These are phyloP conservation scores for Parastagonospora avenae DNA, from an alignment of 2,329 filamentous ascomycete species.

Conservation along the genomic window DNA sequence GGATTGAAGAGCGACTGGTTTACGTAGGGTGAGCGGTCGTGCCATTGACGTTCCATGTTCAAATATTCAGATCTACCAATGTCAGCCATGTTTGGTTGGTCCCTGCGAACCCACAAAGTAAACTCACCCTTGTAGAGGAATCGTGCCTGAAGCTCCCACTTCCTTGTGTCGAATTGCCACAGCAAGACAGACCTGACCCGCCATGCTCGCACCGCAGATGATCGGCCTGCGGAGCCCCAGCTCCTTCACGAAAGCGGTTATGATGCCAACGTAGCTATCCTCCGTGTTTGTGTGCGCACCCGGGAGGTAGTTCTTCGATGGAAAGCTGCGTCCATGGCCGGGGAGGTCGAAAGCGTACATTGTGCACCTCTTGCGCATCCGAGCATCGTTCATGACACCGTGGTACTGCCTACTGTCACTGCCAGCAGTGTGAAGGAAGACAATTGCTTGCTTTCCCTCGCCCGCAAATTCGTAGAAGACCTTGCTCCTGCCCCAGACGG, in stretches of 20 bases:
- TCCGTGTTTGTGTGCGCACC: slow-evolving; percentile 57
- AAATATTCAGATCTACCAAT: slow-evolving; percentile 44
- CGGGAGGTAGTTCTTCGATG: slow-evolving; percentile 48
- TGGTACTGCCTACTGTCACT: slow-evolving; percentile 58
- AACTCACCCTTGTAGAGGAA: slow-evolving; percentile 52
- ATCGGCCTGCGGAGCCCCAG: slow-evolving; percentile 54
- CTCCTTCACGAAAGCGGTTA: slow-evolving; percentile 52
- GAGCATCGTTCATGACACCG: slow-evolving; percentile 56
- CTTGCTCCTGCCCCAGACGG: slow-evolving; percentile 56
- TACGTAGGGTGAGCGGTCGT: slow-evolving; percentile 54
- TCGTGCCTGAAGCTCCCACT: slow-evolving; percentile 53
- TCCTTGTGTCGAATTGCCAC: slow-evolving; percentile 55
- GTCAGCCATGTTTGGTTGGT: slow-evolving; percentile 24
- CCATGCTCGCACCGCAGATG: slow-evolving; percentile 58
- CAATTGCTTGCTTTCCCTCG: slow-evolving; percentile 53
- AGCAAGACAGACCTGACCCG: slow-evolving; percentile 55
- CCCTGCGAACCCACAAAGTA: background rate
- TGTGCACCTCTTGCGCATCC: slow-evolving; percentile 54
- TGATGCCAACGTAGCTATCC: slow-evolving; percentile 54
- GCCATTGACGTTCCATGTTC: slow-evolving; percentile 51
- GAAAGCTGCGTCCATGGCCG: slow-evolving; percentile 56
- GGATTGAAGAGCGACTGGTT: slow-evolving; percentile 56
- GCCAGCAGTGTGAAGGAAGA: slow-evolving; percentile 54
- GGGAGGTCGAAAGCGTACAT: slow-evolving; percentile 59
- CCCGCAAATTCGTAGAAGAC: slow-evolving; percentile 57